These are phyloP conservation scores for Talaromyces adpressus DNA, from an alignment of 495 filamentous ascomycete genomes.

Conservation along the genomic window DNA sequence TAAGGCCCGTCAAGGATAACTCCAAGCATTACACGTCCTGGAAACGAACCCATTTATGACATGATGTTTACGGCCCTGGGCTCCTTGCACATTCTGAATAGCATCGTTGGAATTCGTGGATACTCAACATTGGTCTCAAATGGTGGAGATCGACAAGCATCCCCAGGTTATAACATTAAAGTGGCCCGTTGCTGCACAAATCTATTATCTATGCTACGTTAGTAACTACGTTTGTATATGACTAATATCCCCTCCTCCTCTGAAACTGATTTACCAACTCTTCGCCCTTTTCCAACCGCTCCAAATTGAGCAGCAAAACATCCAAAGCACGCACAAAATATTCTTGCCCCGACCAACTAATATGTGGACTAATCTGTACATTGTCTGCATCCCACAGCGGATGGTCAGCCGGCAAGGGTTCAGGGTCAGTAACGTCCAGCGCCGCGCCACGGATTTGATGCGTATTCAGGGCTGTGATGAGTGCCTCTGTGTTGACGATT, in stretches of 20 bases:
- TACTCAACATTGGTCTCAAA: too few species aligned
- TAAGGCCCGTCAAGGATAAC: too few species aligned
- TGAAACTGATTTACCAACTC: conserved; percentile 56
- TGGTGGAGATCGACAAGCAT: too few species aligned
- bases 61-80: too few species aligned
- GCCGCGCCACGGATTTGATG: conserved; percentile 54
- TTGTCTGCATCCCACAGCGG: conserved; percentile 59
- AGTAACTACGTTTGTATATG: not conserved
- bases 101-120: too few species aligned
- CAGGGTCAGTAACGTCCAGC: conserved; percentile 72
- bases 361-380: conserved; percentile 65
- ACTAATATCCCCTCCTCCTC: conserved; percentile 38
- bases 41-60: too few species aligned
- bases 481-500: conserved; percentile 56
- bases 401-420: conserved; percentile 59
- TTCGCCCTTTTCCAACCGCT: conserved; percentile 45
- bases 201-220: too few species aligned
- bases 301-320: conserved; percentile 53
- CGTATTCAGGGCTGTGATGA: conserved; percentile 52
- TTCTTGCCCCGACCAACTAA: conserved; percentile 48
- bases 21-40: too few species aligned
- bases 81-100: too few species aligned
- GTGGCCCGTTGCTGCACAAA: too few species aligned
- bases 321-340: conserved; percentile 49
- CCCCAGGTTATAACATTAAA: too few species aligned